Base-by-base conservation (phyloP, 495 filamentous ascomycete genomes). In the Annulohypoxylon maeteangense region DNA sequence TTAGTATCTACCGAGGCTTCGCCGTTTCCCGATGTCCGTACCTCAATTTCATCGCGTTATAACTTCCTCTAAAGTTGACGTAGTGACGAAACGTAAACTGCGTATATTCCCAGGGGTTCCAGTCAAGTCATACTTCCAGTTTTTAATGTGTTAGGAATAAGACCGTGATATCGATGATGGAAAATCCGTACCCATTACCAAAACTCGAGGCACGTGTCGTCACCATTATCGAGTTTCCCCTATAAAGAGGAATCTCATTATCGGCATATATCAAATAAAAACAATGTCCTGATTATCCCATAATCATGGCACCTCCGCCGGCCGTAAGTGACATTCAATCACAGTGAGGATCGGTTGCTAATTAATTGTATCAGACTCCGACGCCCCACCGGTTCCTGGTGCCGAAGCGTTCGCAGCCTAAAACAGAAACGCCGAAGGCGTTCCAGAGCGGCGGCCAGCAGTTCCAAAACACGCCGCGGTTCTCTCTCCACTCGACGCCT, bases 381-480 rank as follows among this genome's bases (percentile, higher is more conserved):
- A 80, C 79, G 12, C 76, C 82, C 1, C 77, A 77, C 36, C 79
- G 81, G 12, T 84, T 83, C 63, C 67, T 83, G 16, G 75, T 78
- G 55, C 75, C 81, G 14, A 82, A 77, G 71, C 67, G 76, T 27
- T 76, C 77, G 11, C 80, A 80, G 54, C 72, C 75, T 18, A 74
- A 74, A 14, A 61, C 36, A 18, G 79, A 80, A 58, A 80, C 78
- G 8, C 75, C 78, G 22, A 76, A 72, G 42, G 66, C 68, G 5
- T 68, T 71, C n/a, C 65, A 70, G 25, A 60, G 72, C 16, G 50
- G 71, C 25, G 57, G 67, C 14, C 70, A 74, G 47, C 80, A 77
- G 36, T 84, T 85, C 42, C 78, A 78, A 11, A 69, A 78, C 0
- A 85, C 82, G 6, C 80, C 81, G 6, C 79, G 80, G 0, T 85